Percentiles rank a stretch among this genome's conserved stretches.
These are phyloP conservation scores for Solanum rostratum DNA, from an alignment of 257 asterid species.

Conservation along the genomic window DNA sequence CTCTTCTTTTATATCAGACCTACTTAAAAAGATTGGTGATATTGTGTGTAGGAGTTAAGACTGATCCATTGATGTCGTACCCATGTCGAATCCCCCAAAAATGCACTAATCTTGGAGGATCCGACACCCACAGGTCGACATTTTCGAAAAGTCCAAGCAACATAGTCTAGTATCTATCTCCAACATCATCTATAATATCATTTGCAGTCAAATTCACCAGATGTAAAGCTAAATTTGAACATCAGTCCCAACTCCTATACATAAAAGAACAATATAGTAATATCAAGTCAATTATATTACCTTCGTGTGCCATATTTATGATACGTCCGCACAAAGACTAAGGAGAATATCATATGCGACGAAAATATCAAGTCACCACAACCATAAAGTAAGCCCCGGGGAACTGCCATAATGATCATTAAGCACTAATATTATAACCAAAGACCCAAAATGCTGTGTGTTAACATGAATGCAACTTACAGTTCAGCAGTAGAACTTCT, in stretches of 20 bases:
- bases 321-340: slow-evolving; percentile 81
- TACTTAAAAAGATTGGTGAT: neutral
- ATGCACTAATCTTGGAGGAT: neutral
- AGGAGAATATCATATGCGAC: slow-evolving; percentile 95
- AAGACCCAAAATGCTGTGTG: neutral
- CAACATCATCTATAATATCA: neutral
- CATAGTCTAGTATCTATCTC: neutral
- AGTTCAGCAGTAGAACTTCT: slow-evolving; percentile 60
- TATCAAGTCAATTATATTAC: neutral
- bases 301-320: slow-evolving; percentile 76
- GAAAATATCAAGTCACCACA: slow-evolving; percentile 98
- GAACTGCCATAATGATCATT: slow-evolving; percentile 40
- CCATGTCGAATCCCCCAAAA: neutral
- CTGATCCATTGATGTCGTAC: neutral
- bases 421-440: neutral
- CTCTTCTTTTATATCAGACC: neutral
- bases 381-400: slow-evolving; percentile 83
- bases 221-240: neutral
- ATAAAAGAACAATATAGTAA: neutral
- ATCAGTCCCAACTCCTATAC: neutral
- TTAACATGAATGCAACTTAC: neutral
- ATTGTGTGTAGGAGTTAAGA: neutral
- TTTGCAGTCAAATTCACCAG: neutral
- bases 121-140: neutral
- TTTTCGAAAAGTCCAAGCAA: neutral